A percentile compares a stretch with the other conserved stretches of the same genome.
These are phyloP conservation scores for Cladosporium sp. DNA, from an alignment of 2,329 filamentous ascomycete species.

Conservation along the genomic window DNA sequence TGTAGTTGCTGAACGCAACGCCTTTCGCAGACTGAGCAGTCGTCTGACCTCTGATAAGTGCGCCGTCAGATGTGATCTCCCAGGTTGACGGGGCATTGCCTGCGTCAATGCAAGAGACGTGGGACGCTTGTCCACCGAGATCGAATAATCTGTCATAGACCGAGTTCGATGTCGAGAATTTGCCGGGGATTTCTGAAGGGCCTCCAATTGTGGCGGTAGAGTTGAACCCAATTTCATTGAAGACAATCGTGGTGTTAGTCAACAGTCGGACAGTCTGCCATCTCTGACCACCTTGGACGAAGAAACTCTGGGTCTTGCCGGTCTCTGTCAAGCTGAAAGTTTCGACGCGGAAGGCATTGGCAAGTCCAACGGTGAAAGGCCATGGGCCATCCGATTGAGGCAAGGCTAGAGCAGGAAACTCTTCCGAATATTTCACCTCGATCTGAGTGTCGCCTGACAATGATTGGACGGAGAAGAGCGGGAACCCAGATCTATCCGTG, in stretches of 20 bases:
- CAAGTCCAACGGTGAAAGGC: constrained; percentile 31
- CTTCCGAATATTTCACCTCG: constrained; percentile 41
- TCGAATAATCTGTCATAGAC: constrained; percentile 40
- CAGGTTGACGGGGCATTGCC: constrained; percentile 41
- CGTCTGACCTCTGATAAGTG: constrained; percentile 38
- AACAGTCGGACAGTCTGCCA: constrained; percentile 44
- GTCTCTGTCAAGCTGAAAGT: constrained; percentile 40
- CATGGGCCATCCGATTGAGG: constrained; percentile 39
- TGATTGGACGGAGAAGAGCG: constrained; percentile 35
- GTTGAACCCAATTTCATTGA: constrained; percentile 38
- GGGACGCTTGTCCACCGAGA: constrained; percentile 39
- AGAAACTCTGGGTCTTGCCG: constrained; percentile 35
- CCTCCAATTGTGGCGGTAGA: constrained; percentile 31
- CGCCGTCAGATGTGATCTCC: constrained; percentile 39
- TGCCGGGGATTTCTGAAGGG: constrained; percentile 32
- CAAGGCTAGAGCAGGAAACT: constrained; percentile 32
- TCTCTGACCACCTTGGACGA: constrained; percentile 45
- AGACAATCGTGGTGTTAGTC: constrained; percentile 35
- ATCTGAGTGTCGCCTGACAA: constrained; percentile 35
- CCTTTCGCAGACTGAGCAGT: constrained; percentile 33
- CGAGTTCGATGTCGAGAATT: constrained; percentile 35
- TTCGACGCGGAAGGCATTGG: constrained; percentile 42
- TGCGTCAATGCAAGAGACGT: constrained; percentile 41
- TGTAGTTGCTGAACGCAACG: constrained; percentile 37
- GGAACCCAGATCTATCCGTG: constrained; percentile 37